Percentiles rank a stretch among this genome's conserved stretches.
Evolutionary conservation across 371 early-diverging fungal species (phyloP).

Genomic region (Haplosporangium sp.): DNA sequence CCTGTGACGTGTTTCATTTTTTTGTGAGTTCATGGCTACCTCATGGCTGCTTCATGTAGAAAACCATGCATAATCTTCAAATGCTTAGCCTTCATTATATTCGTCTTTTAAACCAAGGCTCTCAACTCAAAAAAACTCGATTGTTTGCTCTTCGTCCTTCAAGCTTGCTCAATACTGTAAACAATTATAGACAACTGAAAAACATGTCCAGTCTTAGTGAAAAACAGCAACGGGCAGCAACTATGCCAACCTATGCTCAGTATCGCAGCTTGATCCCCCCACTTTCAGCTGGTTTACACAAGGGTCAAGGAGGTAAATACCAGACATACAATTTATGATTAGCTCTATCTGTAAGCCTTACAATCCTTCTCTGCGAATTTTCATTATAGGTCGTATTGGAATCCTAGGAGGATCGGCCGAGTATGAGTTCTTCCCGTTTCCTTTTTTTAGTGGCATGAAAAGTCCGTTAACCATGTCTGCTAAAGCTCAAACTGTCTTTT

Average conservation of each 20-base stretch:
- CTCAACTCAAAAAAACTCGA: not conserved
- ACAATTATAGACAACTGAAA: not conserved
- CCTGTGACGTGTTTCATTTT: not conserved
- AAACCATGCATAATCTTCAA: conserved; percentile 1
- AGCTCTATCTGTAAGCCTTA: no score
- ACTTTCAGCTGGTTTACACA: conserved; percentile 74
- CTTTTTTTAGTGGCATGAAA: no score
- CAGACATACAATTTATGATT: not conserved
- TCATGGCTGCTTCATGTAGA: not conserved
- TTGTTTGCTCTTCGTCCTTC: not conserved
- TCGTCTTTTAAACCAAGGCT: not conserved
- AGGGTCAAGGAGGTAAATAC: conserved; percentile 86
- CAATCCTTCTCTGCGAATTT: not conserved
- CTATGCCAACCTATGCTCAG: conserved; percentile 24
- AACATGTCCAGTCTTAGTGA: conserved; percentile 35
- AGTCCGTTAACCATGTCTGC: no score
- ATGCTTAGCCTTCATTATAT: conserved; percentile 23
- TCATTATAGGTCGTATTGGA: conserved; percentile 68
- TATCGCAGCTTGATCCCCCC: conserved; percentile 78
- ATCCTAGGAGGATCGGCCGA: conserved; percentile 85
- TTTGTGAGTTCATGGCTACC: not conserved
- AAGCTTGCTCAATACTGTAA: not conserved
- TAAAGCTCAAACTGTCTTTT: not conserved
- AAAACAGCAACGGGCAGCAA: conserved; percentile 13
- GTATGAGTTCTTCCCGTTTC: conserved; percentile 53